A percentile compares a stretch with the other conserved stretches of the same genome.
Evolutionary conservation across 78 protist genomes (phyloP).

Genomic region (Dictyostelium purpureum): DNA sequence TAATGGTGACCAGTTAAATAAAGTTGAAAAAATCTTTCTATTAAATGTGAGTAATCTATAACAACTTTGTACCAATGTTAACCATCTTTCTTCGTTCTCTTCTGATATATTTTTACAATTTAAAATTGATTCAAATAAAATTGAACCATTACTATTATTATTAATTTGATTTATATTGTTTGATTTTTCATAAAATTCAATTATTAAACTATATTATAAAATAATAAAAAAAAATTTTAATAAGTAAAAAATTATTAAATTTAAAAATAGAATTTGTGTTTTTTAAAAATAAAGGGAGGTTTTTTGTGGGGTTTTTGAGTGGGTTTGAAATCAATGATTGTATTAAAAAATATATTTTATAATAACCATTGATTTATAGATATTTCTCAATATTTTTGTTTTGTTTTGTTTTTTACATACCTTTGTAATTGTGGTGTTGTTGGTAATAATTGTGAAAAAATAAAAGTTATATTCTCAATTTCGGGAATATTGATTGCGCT

Average conservation of each 20-base stretch:
- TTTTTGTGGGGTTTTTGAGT: neutral
- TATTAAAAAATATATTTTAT: too few species aligned
- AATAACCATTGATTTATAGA: too few species aligned
- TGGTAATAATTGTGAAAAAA: slow-evolving; percentile 50
- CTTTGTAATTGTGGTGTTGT: slow-evolving; percentile 65
- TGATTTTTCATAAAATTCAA: slow-evolving; percentile 43
- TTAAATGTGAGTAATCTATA: slow-evolving; percentile 51
- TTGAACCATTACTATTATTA: neutral
- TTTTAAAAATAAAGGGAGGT: neutral
- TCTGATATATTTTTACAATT: slow-evolving; percentile 2
- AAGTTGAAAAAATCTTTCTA: slow-evolving; percentile 23
- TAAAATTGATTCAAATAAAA: slow-evolving; percentile 20
- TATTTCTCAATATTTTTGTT: neutral
- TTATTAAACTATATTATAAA: slow-evolving; percentile 1
- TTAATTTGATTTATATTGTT: too few species aligned
- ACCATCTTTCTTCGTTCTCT: slow-evolving; percentile 23
- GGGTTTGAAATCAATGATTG: too few species aligned
- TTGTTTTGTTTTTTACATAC: neutral
- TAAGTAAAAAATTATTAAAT: neutral
- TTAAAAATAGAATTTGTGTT: neutral
- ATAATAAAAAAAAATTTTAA: neutral
- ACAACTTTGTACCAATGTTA: slow-evolving; percentile 42
- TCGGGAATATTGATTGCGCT: slow-evolving; percentile 18
- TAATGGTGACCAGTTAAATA: slow-evolving; percentile 79
- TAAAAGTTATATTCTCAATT: slow-evolving; percentile 20